Base-by-base conservation (phyloP, 495 filamentous ascomycete species). In the Aspergillus heteromorphus region DNA sequence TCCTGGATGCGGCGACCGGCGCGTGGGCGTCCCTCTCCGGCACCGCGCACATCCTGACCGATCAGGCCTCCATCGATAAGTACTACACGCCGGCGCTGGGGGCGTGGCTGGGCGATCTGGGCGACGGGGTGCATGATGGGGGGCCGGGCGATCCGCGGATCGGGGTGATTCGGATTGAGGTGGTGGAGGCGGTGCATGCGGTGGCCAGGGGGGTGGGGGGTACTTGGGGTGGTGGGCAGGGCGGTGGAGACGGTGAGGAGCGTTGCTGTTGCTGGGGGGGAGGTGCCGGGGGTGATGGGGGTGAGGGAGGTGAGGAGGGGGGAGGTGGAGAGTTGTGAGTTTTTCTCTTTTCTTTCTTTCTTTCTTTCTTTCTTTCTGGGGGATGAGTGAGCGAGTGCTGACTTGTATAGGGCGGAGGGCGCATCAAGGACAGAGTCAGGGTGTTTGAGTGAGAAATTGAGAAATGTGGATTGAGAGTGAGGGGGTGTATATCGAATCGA, bases 91-190 rank as follows among this genome's bases (percentile, higher is more conserved):
- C 84, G 0, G 64, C 73, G 6, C 75, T 97, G 50, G 91, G 89
- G 66, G 87, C 89, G 0, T 96, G 92, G 92, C 63, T 97, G 18
- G 92, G 92, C 18, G 92, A 97, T 59, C 77, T 97, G 11, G 91
- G 88, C 13, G 92, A 96, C 57, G 91, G 90, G 2, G 81, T 80
- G 38, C 92, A 96, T 62, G 87, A 96, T 56, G 92, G 92, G 10
- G 80, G 86, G 1, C 83, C 84, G 9, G 77, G 87, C 4, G 92
- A 96, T 62, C 92, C 92, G 8, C 75, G 92, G 9, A 88, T 96
- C 59, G 75, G 72, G 6, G 70, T 79, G 23, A 79, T 81, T 38
- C 73, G 70, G 61, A 65, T 81, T 5, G 66, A 71, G 54, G 67
- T 74, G 6, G 67, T 68, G 57, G 62, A 75, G 17, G 76, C 72